phyloP scores from a whole-genome alignment of 2,329 filamentous ascomycete species.

The Trematosphaeria pertusa region DNA sequence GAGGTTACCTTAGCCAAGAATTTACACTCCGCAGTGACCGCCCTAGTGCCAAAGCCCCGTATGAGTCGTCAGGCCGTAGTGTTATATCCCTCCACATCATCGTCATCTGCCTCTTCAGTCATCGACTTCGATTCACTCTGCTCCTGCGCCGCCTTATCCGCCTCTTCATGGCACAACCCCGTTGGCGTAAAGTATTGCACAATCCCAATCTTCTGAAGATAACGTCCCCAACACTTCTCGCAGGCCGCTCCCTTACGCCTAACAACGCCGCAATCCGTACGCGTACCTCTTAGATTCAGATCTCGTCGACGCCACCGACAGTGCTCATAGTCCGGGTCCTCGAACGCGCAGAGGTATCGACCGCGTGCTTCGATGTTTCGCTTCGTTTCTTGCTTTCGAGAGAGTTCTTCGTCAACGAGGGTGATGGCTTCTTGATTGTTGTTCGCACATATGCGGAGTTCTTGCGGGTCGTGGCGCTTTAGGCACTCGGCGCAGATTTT shows the following conservation, averaged over 20 bases:
- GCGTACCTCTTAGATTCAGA: constrained; percentile 32
- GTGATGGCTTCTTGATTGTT: constrained; percentile 19
- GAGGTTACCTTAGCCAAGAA: too few species aligned
- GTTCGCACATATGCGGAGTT: constrained; percentile 28
- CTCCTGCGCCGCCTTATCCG: constrained; percentile 22
- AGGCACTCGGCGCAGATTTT: constrained; percentile 33
- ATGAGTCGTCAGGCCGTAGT: too few species aligned
- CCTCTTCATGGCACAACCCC: constrained; percentile 38
- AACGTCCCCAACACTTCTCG: constrained; percentile 30
- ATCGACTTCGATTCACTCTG: constrained; percentile 21
- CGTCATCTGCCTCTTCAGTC: constrained; percentile 21
- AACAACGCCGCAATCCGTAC: constrained; percentile 27
- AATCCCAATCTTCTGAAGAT: constrained; percentile 30
- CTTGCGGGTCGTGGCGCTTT: constrained; percentile 31
- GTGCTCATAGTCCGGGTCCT: constrained; percentile 34
- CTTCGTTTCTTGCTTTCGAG: constrained; percentile 26
- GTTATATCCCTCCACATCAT: constrained; percentile 32
- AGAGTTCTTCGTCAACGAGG: constrained; percentile 27
- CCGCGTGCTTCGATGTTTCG: constrained; percentile 31
- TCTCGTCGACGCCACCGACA: constrained; percentile 33
- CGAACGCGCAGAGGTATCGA: constrained; percentile 33
- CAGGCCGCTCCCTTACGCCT: constrained; percentile 31
- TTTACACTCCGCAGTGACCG: too few species aligned
- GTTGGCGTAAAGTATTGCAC: constrained; percentile 36
- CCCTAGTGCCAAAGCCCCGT: too few species aligned